These are phyloP conservation scores for Cladosporium sp. DNA, from an alignment of 2,329 filamentous ascomycete species.

Conservation along the genomic window DNA sequence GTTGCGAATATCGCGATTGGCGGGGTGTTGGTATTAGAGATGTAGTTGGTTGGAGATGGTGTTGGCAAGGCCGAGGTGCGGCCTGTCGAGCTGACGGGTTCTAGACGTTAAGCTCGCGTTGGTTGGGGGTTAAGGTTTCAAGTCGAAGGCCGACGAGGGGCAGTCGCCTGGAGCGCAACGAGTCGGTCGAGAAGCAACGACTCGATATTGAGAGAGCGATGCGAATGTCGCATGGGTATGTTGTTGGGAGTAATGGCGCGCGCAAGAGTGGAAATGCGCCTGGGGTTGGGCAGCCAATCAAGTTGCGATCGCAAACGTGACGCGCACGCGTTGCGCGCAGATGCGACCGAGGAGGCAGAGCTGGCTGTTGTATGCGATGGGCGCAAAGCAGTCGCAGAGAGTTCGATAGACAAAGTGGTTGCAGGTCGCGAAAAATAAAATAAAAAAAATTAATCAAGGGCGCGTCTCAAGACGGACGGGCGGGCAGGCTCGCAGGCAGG, in stretches of 20 bases:
- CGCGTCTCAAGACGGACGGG: conserved; percentile 5
- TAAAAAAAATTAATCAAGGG: too few species aligned
- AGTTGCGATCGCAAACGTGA: conserved; percentile 10
- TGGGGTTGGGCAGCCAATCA: conserved; percentile 7
- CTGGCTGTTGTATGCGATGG: neutral
- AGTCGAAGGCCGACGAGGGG: neutral
- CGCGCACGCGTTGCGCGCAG: conserved; percentile 9
- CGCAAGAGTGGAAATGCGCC: conserved; percentile 4
- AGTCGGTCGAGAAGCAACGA: neutral
- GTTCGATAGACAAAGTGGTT: neutral
- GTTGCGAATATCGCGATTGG: too few species aligned
- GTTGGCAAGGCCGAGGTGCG: neutral
- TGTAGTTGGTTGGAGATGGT: neutral
- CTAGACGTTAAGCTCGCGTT: neutral
- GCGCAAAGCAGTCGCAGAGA: too few species aligned
- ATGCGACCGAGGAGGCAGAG: neutral
- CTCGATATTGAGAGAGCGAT: neutral
- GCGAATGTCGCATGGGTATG: neutral
- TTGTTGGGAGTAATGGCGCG: neutral
- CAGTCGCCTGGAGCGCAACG: neutral
- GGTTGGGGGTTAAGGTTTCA: neutral
- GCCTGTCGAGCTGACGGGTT: neutral
- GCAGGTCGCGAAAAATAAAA: neutral
- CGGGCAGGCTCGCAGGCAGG: conserved; percentile 2
- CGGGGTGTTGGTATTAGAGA: neutral